Percentiles rank a stretch among this genome's conserved stretches.
Conservation (phyloP, 768 basidiomycete species). For the Mycena rebaudengoi region DNA sequence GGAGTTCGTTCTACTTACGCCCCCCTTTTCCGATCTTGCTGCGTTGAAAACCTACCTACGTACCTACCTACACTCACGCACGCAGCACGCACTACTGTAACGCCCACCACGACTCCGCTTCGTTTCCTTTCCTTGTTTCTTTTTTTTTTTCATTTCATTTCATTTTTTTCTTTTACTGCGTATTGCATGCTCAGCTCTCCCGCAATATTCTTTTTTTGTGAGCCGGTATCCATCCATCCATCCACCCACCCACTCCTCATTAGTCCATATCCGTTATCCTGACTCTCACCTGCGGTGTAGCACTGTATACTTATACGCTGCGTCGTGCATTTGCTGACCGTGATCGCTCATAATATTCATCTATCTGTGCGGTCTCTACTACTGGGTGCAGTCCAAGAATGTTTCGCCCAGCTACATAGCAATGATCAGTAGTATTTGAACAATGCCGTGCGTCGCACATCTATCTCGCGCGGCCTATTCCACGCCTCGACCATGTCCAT, state of each 20-base stretch:
- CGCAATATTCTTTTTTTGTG: constrained; percentile 22
- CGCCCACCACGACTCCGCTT: too few relatives aligned
- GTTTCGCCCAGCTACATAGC: too few relatives aligned
- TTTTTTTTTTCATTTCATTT: constrained; percentile 15
- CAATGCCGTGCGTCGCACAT: too few relatives aligned
- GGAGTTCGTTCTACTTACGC: neutral
- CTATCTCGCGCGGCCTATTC: too few relatives aligned
- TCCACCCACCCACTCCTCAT: too few relatives aligned
- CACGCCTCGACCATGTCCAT: neutral
- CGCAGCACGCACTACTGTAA: too few relatives aligned
- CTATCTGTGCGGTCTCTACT: constrained; percentile 1
- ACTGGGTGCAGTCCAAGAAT: too few relatives aligned
- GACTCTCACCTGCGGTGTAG: neutral
- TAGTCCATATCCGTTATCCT: constrained; percentile 4
- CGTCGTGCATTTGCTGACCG: constrained; percentile 2
- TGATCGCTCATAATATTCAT: constrained; percentile 13
- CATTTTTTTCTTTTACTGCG: constrained; percentile 3
- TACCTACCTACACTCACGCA: too few relatives aligned
- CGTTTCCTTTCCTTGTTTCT: neutral
- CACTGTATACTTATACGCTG: constrained; percentile 20
- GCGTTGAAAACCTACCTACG: constrained; percentile 27
- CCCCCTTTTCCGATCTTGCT: constrained; percentile 9
- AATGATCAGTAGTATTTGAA: too few relatives aligned
- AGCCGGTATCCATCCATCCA: too few relatives aligned
- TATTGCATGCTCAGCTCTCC: constrained; percentile 3